phyloP scores from a whole-genome alignment of 1,139 yeast species.

The Kazachstania sp. region DNA sequence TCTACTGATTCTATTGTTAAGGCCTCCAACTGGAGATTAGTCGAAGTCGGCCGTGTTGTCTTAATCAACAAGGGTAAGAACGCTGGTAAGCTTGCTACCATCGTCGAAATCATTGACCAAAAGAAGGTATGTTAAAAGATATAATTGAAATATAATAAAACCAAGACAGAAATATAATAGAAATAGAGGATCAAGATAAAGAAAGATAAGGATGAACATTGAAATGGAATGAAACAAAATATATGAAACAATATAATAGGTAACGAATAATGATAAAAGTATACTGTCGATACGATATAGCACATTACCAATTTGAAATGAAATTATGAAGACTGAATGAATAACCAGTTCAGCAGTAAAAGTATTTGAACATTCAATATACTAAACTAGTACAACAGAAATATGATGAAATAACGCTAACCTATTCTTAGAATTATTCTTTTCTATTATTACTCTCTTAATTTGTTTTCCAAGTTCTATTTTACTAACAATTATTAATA shows the following conservation, averaged over 20 bases:
- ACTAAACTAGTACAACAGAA: too few relatives aligned
- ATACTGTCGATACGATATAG: too few relatives aligned
- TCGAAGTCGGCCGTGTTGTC: constrained; percentile 99
- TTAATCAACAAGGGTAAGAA: constrained; percentile 65
- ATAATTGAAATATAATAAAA: background rate
- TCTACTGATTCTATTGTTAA: constrained; percentile 68
- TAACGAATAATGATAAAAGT: too few relatives aligned
- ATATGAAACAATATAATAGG: too few relatives aligned
- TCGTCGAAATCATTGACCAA: constrained; percentile 98
- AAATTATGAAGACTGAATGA: too few relatives aligned
- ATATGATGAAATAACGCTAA: too few relatives aligned
- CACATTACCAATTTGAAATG: too few relatives aligned
- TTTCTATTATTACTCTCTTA: background rate
- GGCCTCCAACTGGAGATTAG: constrained; percentile 98
- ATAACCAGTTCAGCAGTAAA: too few relatives aligned
- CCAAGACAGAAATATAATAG: background rate
- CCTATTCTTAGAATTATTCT: background rate
- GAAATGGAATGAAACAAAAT: too few relatives aligned
- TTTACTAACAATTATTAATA: constrained; percentile 6
- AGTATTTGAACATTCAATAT: too few relatives aligned
- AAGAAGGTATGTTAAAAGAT: constrained; percentile 69
- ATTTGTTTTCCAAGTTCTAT: background rate
- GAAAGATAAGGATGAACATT: too few relatives aligned
- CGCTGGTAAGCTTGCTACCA: constrained; percentile 80
- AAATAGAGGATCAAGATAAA: too few relatives aligned